A percentile compares a stretch with the other conserved stretches of the same genome.
phyloP scores from a whole-genome alignment of 495 filamentous ascomycete species.

The Parmelia sp. region DNA sequence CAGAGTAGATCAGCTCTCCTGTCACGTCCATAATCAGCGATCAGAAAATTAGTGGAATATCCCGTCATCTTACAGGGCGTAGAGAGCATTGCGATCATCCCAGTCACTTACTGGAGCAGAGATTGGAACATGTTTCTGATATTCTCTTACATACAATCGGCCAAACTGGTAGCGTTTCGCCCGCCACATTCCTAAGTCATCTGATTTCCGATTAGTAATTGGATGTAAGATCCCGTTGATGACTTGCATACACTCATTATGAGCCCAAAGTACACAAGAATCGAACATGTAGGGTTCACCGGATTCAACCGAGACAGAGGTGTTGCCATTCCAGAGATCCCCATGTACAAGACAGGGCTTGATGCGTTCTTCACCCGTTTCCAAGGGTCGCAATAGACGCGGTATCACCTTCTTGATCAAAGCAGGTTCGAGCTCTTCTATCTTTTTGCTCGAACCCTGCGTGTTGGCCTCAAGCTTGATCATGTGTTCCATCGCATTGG shows the following conservation, averaged over 20 bases:
- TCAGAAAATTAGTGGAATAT: no score
- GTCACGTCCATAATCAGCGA: no score
- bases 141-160: not conserved
- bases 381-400: constrained; percentile 15
- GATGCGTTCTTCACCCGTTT: constrained; percentile 12
- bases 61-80: not conserved
- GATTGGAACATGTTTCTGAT: not conserved
- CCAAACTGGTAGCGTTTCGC: not conserved
- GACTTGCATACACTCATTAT: not conserved
- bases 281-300: not conserved
- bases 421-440: not conserved
- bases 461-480: no score
- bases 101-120: not conserved
- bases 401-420: constrained; percentile 17
- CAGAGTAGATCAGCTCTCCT: no score
- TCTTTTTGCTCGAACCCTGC: not conserved
- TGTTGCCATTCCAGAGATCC: constrained; percentile 11
- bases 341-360: constrained; percentile 15
- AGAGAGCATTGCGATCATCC: not conserved
- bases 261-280: not conserved
- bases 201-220: no score
- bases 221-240: no score
- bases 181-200: no score
- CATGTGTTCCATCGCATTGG: no score
- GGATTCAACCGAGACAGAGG: no score